Evolutionary conservation across 2,329 filamentous ascomycete species (phyloP).

Genomic region (Stagonosporopsis vannaccii): DNA sequence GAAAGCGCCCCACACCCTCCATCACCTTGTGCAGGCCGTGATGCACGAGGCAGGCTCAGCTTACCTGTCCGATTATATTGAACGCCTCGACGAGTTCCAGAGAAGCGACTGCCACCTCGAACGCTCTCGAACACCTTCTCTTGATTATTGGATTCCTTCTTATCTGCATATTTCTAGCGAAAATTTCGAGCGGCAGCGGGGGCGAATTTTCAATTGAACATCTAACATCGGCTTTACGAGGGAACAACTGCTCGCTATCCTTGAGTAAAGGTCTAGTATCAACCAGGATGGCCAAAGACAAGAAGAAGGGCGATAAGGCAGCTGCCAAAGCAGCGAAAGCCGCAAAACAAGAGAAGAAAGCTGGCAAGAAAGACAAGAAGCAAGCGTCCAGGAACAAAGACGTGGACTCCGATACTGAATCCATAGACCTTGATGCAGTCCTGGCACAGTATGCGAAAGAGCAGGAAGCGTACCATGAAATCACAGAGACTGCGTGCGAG

Average conservation of each 20-base stretch:
- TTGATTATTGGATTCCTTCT: background rate
- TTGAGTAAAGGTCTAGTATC: background rate
- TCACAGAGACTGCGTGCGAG: conserved; percentile 78
- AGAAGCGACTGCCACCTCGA: background rate
- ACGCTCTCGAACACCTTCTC: no score
- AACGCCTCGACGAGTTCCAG: background rate
- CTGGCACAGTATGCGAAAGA: conserved; percentile 89
- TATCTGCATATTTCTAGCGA: background rate
- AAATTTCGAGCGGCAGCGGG: conserved; percentile 31
- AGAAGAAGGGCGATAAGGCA: conserved; percentile 58
- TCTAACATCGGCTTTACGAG: background rate
- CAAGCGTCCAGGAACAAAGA: conserved; percentile 73
- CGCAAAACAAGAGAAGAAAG: conserved; percentile 87
- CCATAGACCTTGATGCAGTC: conserved; percentile 91
- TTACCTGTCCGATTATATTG: background rate
- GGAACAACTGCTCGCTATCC: background rate
- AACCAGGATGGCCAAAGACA: conserved; percentile 60
- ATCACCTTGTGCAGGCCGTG: background rate
- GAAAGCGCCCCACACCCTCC: conserved; percentile 4
- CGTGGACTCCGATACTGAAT: conserved; percentile 87
- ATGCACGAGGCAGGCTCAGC: background rate
- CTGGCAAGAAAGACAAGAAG: conserved; percentile 78
- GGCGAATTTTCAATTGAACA: background rate
- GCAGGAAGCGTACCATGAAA: conserved; percentile 92
- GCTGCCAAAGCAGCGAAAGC: conserved; percentile 61